These are phyloP conservation scores for Aspergillus sp. DNA, from an alignment of 2,329 filamentous ascomycete genomes.

Conservation along the genomic window DNA sequence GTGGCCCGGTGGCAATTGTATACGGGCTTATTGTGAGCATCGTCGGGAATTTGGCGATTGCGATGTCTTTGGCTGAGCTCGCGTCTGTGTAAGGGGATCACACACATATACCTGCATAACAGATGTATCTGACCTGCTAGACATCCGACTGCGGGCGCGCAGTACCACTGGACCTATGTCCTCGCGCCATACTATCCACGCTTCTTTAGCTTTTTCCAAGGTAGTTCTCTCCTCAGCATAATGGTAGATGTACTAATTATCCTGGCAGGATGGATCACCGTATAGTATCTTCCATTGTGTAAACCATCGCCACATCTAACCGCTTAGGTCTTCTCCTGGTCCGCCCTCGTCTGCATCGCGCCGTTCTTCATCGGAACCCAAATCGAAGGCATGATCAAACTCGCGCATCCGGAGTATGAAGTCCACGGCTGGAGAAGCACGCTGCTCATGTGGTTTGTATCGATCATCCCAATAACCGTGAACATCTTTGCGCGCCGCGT, in stretches of 20 bases:
- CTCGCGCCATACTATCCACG: conserved; percentile 23
- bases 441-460: conserved; percentile 50
- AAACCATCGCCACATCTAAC: too few relatives aligned
- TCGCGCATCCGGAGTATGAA: conserved; percentile 27
- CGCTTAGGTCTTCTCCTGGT: conserved; percentile 25
- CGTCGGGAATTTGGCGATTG: conserved; percentile 35
- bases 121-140: too few relatives aligned
- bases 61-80: conserved; percentile 39
- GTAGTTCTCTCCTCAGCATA: too few relatives aligned
- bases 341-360: conserved; percentile 21
- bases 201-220: conserved; percentile 25
- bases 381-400: conserved; percentile 35
- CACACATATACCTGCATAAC: too few relatives aligned
- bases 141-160: conserved; percentile 26
- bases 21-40: conserved; percentile 35
- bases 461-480: conserved; percentile 51
- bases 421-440: conserved; percentile 41
- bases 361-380: conserved; percentile 33
- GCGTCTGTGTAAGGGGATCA: conserved; percentile 27
- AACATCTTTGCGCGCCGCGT: conserved; percentile 46
- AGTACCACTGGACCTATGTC: conserved; percentile 38
- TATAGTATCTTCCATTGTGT: not conserved
- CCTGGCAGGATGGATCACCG: conserved; percentile 19
- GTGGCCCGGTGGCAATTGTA: conserved; percentile 35
- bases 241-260: too few relatives aligned